phyloP scores from a whole-genome alignment of 1,284 basidiomycete genomes.

The Jaminaea rosea region DNA sequence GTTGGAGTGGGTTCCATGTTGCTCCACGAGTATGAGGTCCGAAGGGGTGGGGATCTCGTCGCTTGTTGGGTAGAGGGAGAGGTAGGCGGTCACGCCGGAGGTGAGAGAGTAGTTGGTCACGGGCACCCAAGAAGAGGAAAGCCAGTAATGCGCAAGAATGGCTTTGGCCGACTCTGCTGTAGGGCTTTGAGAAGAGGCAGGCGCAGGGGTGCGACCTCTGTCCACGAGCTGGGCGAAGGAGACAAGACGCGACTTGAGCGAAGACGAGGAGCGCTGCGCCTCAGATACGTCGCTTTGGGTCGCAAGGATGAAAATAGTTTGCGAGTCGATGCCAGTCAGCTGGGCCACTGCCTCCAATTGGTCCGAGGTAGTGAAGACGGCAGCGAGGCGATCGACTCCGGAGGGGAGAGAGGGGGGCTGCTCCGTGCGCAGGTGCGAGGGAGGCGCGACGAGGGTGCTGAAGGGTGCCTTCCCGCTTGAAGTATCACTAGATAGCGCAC shows the following conservation, averaged over 20 bases:
- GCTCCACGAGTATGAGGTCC: constrained; percentile 30
- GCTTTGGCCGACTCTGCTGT: constrained; percentile 10
- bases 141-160: constrained; percentile 28
- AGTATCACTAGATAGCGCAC: constrained; percentile 9
- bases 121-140: constrained; percentile 21
- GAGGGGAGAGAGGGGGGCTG: constrained; percentile 10
- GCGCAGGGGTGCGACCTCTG: constrained; percentile 13
- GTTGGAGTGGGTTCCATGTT: background rate
- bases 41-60: constrained; percentile 28
- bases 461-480: constrained; percentile 1
- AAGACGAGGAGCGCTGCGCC: constrained; percentile 16
- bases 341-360: constrained; percentile 15
- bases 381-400: background rate
- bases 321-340: constrained; percentile 13
- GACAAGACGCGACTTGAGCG: constrained; percentile 19
- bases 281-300: constrained; percentile 12
- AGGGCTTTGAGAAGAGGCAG: background rate
- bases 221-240: constrained; percentile 16
- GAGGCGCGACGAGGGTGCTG: constrained; percentile 18
- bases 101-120: constrained; percentile 23
- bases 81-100: constrained; percentile 31
- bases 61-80: constrained; percentile 31
- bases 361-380: constrained; percentile 21
- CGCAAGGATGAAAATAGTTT: constrained; percentile 21
- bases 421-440: constrained; percentile 7